Evolutionary conservation across 139 green algal species (phyloP).

Genomic region (Tetraselmis striata): DNA sequence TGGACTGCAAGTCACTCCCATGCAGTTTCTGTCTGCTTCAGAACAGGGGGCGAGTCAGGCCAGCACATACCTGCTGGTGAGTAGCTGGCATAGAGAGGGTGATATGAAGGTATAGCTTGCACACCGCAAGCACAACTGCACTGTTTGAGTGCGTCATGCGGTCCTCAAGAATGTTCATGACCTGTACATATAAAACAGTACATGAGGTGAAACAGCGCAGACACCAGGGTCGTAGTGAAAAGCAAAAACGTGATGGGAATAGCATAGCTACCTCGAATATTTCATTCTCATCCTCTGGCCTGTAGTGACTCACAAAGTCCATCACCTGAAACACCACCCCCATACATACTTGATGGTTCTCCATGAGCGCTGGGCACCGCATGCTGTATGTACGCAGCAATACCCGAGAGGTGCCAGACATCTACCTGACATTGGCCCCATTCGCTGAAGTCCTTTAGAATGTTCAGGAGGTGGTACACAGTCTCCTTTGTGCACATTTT

Average conservation of each 20-base stretch:
- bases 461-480: constrained; percentile 83
- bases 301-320: constrained; percentile 68
- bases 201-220: no score
- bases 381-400: no score
- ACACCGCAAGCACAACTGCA: constrained; percentile 82
- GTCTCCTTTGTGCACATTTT: constrained; percentile 50
- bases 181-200: neutral
- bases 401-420: no score
- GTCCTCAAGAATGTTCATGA: constrained; percentile 74
- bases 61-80: constrained; percentile 67
- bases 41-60: neutral
- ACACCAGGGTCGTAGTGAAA: no score
- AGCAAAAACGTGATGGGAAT: no score
- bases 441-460: constrained; percentile 75
- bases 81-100: constrained; percentile 79
- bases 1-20: neutral
- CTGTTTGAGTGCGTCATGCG: constrained; percentile 78
- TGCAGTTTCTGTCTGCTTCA: neutral
- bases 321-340: no score
- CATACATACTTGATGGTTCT: no score
- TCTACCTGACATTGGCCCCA: constrained; percentile 85
- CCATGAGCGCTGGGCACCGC: no score
- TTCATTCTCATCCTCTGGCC: constrained; percentile 27
- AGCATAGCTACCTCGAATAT: neutral
- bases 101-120: constrained; percentile 88